Evolutionary conservation across 495 filamentous ascomycete genomes (phyloP), one percentile per base, ranked within the genome.

Genomic region (Aspergillus sparsus): DNA sequence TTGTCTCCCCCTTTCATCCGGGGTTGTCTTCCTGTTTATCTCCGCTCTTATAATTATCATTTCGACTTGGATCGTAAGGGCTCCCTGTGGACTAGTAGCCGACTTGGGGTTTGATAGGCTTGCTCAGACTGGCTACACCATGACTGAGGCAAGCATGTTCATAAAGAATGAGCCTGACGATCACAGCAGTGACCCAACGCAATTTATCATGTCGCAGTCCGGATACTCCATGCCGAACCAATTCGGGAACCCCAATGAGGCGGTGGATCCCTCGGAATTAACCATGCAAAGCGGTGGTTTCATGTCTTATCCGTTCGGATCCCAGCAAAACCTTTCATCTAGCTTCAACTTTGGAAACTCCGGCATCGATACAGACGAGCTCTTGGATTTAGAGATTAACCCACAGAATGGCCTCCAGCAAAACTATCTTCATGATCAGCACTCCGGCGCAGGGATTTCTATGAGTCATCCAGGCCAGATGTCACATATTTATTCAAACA

Each of bases 231-330:
- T 89, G 80, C 69, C 79, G 31, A 83, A 86, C 58, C 89, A 92
- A 61, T 92, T 91, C 69, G 84, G 84, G 50, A 74, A 75, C 65
- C 82, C 82, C 58, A 77, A 79, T 61, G 83, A 82, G 49, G 82
- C 83, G 68, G 87, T 97, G 61, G 91, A 97, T 66, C 94, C 94
- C 3, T 93, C 89, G 47, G 90, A 94, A 49, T 80, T 98, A 58
- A 85, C 86, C 54, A 90, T 93, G 85, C 78, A 78, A 58, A 78
- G 77, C 62, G 67, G 69, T 52, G 77, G 69, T 45, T 83, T 82
- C 67, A 78, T 80, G 77, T 77, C 75, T 0, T 82, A 74, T 57
- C 72, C 75, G 3, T 81, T 77, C 44, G 68, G 70, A 35, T 78
- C 78, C 15, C 79, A 82, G 55, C 81, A 82, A 66, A 80, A 79